Conservation (phyloP, 768 basidiomycete species). For the Suillus paluster region DNA sequence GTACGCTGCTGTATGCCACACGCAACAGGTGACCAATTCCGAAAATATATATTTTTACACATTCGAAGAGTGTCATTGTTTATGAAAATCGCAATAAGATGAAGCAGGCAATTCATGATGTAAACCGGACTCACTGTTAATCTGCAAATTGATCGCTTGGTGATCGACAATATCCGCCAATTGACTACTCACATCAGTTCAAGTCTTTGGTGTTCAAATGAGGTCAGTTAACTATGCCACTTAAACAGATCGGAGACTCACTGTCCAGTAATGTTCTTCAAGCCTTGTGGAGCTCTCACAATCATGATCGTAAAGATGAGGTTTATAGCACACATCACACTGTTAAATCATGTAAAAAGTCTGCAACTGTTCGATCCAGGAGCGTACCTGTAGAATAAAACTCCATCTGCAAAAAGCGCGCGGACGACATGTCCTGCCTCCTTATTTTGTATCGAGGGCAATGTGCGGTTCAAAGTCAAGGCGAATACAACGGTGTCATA, state of each 20-base stretch:
- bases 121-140: not conserved
- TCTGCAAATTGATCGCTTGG: not conserved
- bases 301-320: slow-evolving; percentile 45
- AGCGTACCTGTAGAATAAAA: slow-evolving; percentile 40
- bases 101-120: not conserved
- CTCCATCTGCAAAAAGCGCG: slow-evolving; percentile 35
- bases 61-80: too few species aligned
- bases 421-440: slow-evolving; percentile 23
- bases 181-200: slow-evolving; percentile 3
- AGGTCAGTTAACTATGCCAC: not conserved
- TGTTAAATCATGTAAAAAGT: slow-evolving; percentile 15
- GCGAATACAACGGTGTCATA: slow-evolving; percentile 43
- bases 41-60: too few species aligned
- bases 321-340: slow-evolving; percentile 44
- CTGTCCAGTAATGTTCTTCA: slow-evolving; percentile 44
- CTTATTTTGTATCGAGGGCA: slow-evolving; percentile 21
- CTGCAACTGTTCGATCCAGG: not conserved
- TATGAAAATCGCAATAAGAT: too few species aligned
- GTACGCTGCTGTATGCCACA: too few species aligned
- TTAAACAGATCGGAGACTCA: slow-evolving; percentile 8
- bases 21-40: too few species aligned
- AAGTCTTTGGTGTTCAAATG: not conserved
- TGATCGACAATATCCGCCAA: not conserved
- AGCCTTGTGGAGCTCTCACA: slow-evolving; percentile 26
- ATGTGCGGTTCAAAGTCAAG: slow-evolving; percentile 38